Percentiles rank a stretch among this genome's conserved stretches.
These are phyloP conservation scores for Cenchrus americanus DNA, from an alignment of 176 grass and related monocot genomes.

Conservation along the genomic window DNA sequence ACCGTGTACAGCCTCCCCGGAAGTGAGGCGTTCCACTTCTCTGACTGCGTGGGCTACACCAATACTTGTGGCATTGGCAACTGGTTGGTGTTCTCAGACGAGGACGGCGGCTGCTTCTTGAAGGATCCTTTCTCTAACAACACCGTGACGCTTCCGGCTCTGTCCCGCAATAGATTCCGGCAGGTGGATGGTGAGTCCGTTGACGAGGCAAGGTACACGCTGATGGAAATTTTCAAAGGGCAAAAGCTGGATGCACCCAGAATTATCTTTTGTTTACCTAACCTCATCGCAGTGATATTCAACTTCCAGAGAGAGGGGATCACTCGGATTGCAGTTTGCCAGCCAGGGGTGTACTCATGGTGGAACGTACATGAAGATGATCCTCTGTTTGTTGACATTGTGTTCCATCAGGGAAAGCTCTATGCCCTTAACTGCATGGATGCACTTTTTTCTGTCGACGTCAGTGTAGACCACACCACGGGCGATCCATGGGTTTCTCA, in stretches of 20 bases:
- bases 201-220: no score
- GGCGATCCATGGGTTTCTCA: not conserved
- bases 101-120: no score
- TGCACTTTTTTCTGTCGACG: not conserved
- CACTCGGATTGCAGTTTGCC: not conserved
- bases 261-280: not conserved
- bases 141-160: no score
- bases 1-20: no score
- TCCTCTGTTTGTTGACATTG: not conserved
- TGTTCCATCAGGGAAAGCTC: conserved; percentile 17
- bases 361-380: not conserved
- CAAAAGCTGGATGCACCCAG: not conserved
- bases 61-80: no score
- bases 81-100: no score
- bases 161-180: no score
- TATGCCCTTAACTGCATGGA: fast-evolving
- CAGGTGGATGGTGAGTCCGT: no score
- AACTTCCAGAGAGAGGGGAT: not conserved
- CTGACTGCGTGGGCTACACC: no score
- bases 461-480: not conserved
- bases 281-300: not conserved
- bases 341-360: not conserved
- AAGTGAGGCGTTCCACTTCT: no score
- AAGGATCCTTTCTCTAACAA: no score
- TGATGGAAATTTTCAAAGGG: no score